These are phyloP conservation scores for Byssochlamys sp. DNA, from an alignment of 2,329 filamentous ascomycete species.

Conservation along the genomic window DNA sequence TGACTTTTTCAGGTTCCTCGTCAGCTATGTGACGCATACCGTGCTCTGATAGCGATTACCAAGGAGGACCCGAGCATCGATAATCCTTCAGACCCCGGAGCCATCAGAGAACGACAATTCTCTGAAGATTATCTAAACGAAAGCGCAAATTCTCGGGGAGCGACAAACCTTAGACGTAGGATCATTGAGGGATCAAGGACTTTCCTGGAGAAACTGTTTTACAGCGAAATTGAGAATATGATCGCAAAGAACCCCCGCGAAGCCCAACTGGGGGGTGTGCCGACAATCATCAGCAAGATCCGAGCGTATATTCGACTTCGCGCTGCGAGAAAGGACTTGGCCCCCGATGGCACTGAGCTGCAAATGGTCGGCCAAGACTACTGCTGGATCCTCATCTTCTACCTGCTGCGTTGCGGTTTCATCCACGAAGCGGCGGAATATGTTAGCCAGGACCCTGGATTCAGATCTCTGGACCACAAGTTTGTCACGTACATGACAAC, in stretches of 20 bases:
- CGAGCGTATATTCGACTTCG: conserved; percentile 82
- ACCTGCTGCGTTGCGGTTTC: conserved; percentile 75
- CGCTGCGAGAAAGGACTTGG: conserved; percentile 69
- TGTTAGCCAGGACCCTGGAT: conserved; percentile 68
- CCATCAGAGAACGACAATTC: conserved; percentile 66
- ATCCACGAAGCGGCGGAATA: conserved; percentile 77
- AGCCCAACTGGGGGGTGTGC: conserved; percentile 79
- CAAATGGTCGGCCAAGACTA: conserved; percentile 73
- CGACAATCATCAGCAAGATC: conserved; percentile 79
- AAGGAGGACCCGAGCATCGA: conserved; percentile 58
- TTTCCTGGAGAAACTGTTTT: conserved; percentile 74
- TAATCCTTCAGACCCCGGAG: conserved; percentile 51
- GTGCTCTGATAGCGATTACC: conserved; percentile 68
- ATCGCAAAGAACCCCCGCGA: conserved; percentile 78
- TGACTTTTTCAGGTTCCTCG: conserved; percentile 49
- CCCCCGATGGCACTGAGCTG: conserved; percentile 68
- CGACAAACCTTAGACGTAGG: conserved; percentile 61
- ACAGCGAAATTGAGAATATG: conserved; percentile 63
- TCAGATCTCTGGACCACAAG: conserved; percentile 81
- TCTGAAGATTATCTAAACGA: conserved; percentile 68
- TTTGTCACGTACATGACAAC: conserved; percentile 80
- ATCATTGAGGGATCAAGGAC: conserved; percentile 70
- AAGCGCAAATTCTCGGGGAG: conserved; percentile 52
- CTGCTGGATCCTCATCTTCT: conserved; percentile 91
- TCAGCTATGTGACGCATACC: conserved; percentile 72